Evolutionary conservation across 139 green algal genomes (phyloP), one percentile per base, ranked within the genome.

Genomic region (Pseudopediastrum boryanum): DNA sequence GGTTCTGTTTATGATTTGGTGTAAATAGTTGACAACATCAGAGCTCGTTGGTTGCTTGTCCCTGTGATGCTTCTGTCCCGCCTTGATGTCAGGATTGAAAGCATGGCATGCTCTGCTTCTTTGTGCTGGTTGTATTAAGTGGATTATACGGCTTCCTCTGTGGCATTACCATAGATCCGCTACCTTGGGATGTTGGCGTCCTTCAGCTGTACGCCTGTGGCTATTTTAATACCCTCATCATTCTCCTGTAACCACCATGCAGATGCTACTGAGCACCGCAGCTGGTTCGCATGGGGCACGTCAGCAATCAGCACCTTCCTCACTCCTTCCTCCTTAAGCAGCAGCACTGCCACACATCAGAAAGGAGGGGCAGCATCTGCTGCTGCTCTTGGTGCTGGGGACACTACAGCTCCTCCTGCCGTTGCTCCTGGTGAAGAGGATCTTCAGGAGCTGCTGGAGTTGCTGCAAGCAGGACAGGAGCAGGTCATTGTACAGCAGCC

Each of bases 211-310:
- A n/a, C n/a, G n/a, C n/a, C n/a, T n/a, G n/a, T n/a, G n/a, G n/a
- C n/a, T n/a, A n/a, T n/a, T n/a, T n/a, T n/a, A n/a, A n/a, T n/a
- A n/a, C n/a, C n/a, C n/a, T n/a, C n/a, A n/a, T n/a, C n/a, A n/a
- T n/a, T 46, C 31, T 35, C 38, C 29, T 9, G 35, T 62, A 41
- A 43, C 68, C 23, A 12, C 54, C 16, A 21, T 75, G 80, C 42
- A 85, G 66, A 58, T 35, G 65, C 64, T 25, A 44, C 77, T 29
- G 23, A 43, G 0, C 52, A 59, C 64, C 54, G 80, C 51, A 89
- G 84, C 84, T 89, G 84, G 84, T 50, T 89, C 29, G 77, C 84
- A 25, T 89, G 84, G 84, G 84, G 84, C 51, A 52, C 83, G 66
- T 82, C 84, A 7, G 80, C 71, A 27, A 64, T 86, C n/a, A 79